Evolutionary conservation across 2,329 filamentous ascomycete genomes (phyloP).

Genomic region (Hypoxylon sp.): DNA sequence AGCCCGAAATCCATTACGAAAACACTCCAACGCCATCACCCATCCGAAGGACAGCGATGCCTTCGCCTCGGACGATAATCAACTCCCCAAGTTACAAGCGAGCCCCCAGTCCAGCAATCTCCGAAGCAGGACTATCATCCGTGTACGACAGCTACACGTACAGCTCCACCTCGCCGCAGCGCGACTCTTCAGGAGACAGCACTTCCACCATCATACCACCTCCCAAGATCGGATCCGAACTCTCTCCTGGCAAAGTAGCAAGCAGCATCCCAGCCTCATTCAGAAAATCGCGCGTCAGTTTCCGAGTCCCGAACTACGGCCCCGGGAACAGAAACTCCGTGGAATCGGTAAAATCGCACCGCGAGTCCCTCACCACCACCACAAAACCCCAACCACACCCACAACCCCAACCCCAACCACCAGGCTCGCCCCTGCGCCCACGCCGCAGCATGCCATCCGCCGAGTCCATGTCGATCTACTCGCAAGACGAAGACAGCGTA

Average conservation of each 20-base stretch:
- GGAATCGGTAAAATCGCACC: neutral
- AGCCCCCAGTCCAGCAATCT: conserved; percentile 44
- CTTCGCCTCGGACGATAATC: conserved; percentile 47
- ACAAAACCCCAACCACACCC: neutral
- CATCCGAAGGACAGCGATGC: conserved; percentile 37
- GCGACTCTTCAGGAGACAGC: conserved; percentile 14
- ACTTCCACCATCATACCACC: conserved; percentile 1
- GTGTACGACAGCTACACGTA: conserved; percentile 53
- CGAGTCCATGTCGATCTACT: conserved; percentile 40
- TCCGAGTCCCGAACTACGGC: conserved; percentile 25
- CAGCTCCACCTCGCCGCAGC: conserved; percentile 22
- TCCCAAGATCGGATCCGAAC: conserved; percentile 10
- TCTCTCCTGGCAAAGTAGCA: neutral
- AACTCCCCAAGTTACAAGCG: conserved; percentile 47
- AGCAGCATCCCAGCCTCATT: neutral
- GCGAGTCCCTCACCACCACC: neutral
- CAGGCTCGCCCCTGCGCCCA: conserved; percentile 4
- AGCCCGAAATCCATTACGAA: conserved; percentile 16
- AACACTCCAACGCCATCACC: conserved; percentile 47
- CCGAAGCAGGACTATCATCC: conserved; percentile 52
- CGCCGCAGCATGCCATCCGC: conserved; percentile 36
- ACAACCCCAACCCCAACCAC: neutral
- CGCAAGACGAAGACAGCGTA: conserved; percentile 40
- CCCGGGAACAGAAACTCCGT: neutral
- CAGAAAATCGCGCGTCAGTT: conserved; percentile 28